Conservation (phyloP, 2,329 filamentous ascomycete species). For the Nannizzia gypsea region DNA sequence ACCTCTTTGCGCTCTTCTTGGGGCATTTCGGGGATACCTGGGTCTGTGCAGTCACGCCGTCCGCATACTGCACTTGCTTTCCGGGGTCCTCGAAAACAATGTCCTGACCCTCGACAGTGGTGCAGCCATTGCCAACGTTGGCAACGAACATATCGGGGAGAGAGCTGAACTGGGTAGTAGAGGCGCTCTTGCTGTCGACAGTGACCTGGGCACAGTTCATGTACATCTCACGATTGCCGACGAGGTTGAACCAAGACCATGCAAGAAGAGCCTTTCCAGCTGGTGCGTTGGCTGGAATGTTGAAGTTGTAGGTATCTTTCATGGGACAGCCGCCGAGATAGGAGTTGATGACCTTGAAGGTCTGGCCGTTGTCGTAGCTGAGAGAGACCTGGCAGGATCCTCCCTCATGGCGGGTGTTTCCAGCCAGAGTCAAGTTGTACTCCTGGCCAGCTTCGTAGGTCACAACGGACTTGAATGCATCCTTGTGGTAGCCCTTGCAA, state of each 20-base stretch:
- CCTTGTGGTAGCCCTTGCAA: constrained; percentile 56
- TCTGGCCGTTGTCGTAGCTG: constrained; percentile 58
- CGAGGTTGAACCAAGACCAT: constrained; percentile 71
- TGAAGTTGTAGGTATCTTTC: constrained; percentile 50
- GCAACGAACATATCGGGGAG: constrained; percentile 11
- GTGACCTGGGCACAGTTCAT: constrained; percentile 69
- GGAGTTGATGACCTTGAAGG: constrained; percentile 57
- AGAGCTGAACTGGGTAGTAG: background rate
- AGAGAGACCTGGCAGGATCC: constrained; percentile 68
- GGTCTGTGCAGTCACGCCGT: background rate
- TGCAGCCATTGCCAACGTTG: constrained; percentile 11
- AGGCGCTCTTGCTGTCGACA: constrained; percentile 32
- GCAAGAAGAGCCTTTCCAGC: constrained; percentile 51
- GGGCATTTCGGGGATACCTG: background rate
- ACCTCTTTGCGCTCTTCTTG: background rate
- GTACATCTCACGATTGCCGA: constrained; percentile 42
- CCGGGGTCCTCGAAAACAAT: constrained; percentile 9
- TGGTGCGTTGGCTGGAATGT: constrained; percentile 53
- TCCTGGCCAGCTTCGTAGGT: constrained; percentile 51
- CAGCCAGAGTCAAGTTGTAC: constrained; percentile 53
- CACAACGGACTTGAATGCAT: constrained; percentile 43
- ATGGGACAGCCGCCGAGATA: constrained; percentile 47
- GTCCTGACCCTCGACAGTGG: constrained; percentile 7
- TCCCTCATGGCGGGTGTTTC: constrained; percentile 53
- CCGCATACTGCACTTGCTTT: constrained; percentile 3